Percentiles rank a stretch among this genome's conserved stretches.
phyloP scores from a whole-genome alignment of 345 rosid genomes.

The Brassica juncea region DNA sequence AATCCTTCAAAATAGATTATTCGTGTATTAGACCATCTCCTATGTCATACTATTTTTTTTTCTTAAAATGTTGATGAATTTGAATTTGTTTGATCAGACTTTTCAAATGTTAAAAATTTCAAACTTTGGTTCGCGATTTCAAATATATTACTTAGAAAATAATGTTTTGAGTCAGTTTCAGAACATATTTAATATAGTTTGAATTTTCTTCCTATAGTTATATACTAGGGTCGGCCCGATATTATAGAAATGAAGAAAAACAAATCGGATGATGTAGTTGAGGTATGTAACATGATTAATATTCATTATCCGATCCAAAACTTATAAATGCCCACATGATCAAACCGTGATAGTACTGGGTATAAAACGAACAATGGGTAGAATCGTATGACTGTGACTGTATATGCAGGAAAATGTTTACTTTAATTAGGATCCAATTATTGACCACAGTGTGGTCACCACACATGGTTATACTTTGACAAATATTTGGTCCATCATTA shows the following conservation, averaged over 20 bases:
- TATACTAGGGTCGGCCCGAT: too few relatives aligned
- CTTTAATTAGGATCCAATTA: neutral
- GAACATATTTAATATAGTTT: neutral
- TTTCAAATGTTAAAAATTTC: neutral
- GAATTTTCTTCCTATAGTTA: neutral
- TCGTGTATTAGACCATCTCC: too few relatives aligned
- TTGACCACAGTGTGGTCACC: neutral
- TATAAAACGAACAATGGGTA: too few relatives aligned
- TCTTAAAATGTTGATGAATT: neutral
- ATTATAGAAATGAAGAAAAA: too few relatives aligned
- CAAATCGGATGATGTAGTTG: too few relatives aligned
- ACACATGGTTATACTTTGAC: slow-evolving; percentile 7
- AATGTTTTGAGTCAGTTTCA: neutral
- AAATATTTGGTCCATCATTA: slow-evolving; percentile 12
- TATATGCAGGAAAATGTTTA: neutral
- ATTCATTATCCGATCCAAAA: too few relatives aligned
- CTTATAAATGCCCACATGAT: too few relatives aligned
- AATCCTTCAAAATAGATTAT: too few relatives aligned
- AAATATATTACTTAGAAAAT: neutral
- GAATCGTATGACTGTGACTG: neutral
- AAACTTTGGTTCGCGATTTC: neutral
- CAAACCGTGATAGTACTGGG: too few relatives aligned
- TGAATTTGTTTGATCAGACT: neutral
- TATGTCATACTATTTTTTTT: too few relatives aligned
- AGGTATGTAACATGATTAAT: too few relatives aligned